Evolutionary conservation across 768 basidiomycete genomes (phyloP).

Genomic region (Suillus cothurnatus): DNA sequence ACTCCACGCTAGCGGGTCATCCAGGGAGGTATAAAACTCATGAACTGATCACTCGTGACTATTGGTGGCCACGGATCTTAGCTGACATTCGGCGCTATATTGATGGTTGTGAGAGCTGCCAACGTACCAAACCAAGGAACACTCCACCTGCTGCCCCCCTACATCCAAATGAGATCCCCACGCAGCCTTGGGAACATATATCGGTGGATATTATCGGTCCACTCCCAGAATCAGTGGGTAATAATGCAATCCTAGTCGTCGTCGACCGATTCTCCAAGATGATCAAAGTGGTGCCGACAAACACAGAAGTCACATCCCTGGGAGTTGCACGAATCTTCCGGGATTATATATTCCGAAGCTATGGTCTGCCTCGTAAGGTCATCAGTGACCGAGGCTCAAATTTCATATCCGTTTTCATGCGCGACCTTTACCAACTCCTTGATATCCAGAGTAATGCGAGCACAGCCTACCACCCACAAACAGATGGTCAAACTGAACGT

Average conservation of each 20-base stretch:
- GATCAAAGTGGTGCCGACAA: conserved; percentile 44
- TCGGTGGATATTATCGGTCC: conserved; percentile 36
- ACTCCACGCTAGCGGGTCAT: not conserved
- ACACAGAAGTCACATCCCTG: conserved; percentile 28
- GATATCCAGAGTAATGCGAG: conserved; percentile 35
- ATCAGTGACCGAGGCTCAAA: conserved; percentile 15
- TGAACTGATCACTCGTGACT: conserved; percentile 19
- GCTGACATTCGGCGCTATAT: conserved; percentile 15
- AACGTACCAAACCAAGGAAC: not conserved
- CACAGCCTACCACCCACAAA: conserved; percentile 48
- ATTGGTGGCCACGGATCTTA: conserved; percentile 20
- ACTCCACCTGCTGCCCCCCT: conserved; percentile 29
- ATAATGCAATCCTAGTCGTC: conserved; percentile 36
- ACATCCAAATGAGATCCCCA: conserved; percentile 30
- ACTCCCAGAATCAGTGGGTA: conserved; percentile 34
- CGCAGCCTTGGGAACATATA: conserved; percentile 29
- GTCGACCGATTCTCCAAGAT: conserved; percentile 34
- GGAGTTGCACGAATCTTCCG: conserved; percentile 28
- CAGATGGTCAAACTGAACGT: conserved; percentile 41
- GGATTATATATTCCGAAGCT: conserved; percentile 16
- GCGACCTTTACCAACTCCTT: conserved; percentile 28
- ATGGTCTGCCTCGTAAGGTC: conserved; percentile 10
- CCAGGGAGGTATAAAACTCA: conserved; percentile 4
- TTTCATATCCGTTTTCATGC: conserved; percentile 28
- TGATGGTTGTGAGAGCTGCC: conserved; percentile 13